These are phyloP conservation scores for Kockiozyma suomiensis DNA, from an alignment of 805 yeast genomes.

Conservation along the genomic window DNA sequence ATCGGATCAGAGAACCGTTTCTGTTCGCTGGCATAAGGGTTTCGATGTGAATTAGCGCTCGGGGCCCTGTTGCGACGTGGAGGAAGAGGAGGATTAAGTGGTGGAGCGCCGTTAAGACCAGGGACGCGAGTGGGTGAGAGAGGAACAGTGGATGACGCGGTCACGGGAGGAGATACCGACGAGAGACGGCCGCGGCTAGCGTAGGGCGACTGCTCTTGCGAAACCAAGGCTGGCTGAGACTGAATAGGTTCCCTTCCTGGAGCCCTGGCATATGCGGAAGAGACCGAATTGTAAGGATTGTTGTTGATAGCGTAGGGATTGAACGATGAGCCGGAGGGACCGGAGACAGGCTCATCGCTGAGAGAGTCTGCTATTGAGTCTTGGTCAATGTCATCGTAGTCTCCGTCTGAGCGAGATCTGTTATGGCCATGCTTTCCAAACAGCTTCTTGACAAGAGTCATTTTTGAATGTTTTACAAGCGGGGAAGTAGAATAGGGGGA, in stretches of 20 bases:
- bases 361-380: background rate
- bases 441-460: conserved; percentile 5
- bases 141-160: background rate
- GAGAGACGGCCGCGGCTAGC: background rate
- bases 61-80: background rate
- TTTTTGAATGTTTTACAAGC: background rate
- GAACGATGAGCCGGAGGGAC: background rate
- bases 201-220: background rate
- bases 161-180: conserved; percentile 1
- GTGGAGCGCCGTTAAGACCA: conserved; percentile 11
- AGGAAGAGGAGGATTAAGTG: conserved; percentile 1
- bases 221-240: background rate
- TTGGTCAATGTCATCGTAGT: background rate
- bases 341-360: background rate
- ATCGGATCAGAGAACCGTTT: conserved; percentile 9
- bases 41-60: background rate
- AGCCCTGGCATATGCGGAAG: conserved; percentile 7
- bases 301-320: conserved; percentile 28
- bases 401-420: conserved; percentile 3
- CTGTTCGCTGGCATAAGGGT: background rate
- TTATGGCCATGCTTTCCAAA: conserved; percentile 4
- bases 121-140: conserved; percentile 9
- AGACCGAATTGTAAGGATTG: conserved; percentile 21
- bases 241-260: background rate
- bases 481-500: background rate